Evolutionary conservation across 2,329 filamentous ascomycete species (phyloP).

Genomic region (Penicillium sp.): DNA sequence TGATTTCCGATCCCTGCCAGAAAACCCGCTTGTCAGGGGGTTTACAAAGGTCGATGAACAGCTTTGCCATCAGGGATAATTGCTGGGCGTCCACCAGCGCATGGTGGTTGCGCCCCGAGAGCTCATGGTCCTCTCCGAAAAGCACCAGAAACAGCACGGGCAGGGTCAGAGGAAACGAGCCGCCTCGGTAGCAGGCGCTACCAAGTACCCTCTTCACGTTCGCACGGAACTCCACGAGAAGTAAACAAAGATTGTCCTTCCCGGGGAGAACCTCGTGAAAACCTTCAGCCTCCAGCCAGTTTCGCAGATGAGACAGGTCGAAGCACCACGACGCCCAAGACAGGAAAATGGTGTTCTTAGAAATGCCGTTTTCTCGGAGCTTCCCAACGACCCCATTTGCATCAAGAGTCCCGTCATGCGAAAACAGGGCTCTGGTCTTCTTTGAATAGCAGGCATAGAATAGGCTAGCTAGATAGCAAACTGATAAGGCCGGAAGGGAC

Average conservation of each 20-base stretch:
- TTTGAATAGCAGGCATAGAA: too few relatives aligned
- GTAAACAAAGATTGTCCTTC: background rate
- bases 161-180: background rate
- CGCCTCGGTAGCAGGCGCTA: background rate
- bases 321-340: background rate
- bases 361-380: background rate
- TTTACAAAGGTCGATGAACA: constrained; percentile 1
- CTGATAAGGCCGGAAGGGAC: too few relatives aligned
- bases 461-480: too few relatives aligned
- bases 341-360: background rate
- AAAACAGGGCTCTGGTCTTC: too few relatives aligned
- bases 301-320: background rate
- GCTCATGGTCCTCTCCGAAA: background rate
- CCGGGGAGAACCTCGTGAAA: background rate
- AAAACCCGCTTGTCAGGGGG: background rate
- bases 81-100: constrained; percentile 3
- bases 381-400: background rate
- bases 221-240: background rate
- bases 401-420: background rate
- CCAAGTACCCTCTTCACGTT: background rate
- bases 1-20: too few relatives aligned
- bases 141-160: background rate
- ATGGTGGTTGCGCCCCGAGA: constrained; percentile 1
- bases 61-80: background rate
- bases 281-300: background rate